Evolutionary conservation across 495 filamentous ascomycete genomes (phyloP).

Genomic region (Tetracladium setigerum): DNA sequence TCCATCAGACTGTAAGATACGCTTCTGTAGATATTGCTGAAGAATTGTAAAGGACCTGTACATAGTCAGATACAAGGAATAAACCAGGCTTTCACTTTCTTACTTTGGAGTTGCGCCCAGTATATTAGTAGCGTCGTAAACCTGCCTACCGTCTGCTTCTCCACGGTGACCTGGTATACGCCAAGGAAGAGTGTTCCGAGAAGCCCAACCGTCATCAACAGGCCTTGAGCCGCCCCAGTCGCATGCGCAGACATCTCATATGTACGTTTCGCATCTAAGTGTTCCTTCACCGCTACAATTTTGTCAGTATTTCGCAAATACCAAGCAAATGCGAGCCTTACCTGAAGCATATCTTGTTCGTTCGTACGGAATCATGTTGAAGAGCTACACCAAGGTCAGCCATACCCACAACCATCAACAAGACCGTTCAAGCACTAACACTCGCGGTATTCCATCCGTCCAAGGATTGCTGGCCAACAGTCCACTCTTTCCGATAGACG

Average conservation of each 20-base stretch:
- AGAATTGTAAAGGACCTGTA: slow-evolving; percentile 52
- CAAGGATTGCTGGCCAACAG: slow-evolving; percentile 13
- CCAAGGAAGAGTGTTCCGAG: slow-evolving; percentile 58
- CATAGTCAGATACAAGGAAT: slow-evolving; percentile 10
- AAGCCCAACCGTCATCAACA: slow-evolving; percentile 56
- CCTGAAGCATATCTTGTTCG: slow-evolving; percentile 46
- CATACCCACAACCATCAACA: background rate
- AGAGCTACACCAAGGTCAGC: slow-evolving; percentile 13
- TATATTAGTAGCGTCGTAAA: slow-evolving; percentile 67
- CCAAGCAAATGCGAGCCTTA: slow-evolving; percentile 8
- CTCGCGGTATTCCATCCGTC: slow-evolving; percentile 21
- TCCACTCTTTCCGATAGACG: slow-evolving; percentile 20
- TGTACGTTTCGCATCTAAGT: slow-evolving; percentile 14
- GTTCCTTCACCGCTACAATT: slow-evolving; percentile 18
- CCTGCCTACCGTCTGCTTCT: slow-evolving; percentile 50
- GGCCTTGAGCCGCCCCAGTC: slow-evolving; percentile 32
- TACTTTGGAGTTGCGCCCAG: slow-evolving; percentile 51
- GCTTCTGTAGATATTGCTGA: slow-evolving; percentile 51
- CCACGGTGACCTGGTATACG: slow-evolving; percentile 53
- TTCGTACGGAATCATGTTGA: slow-evolving; percentile 65
- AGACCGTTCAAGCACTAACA: slow-evolving; percentile 9
- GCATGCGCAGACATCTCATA: slow-evolving; percentile 18
- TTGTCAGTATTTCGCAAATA: slow-evolving; percentile 2
- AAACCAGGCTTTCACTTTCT: background rate
- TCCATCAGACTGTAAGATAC: slow-evolving; percentile 58